Conservation (phyloP, 805 yeast genomes). For the Metschnikowia kofuensis region DNA sequence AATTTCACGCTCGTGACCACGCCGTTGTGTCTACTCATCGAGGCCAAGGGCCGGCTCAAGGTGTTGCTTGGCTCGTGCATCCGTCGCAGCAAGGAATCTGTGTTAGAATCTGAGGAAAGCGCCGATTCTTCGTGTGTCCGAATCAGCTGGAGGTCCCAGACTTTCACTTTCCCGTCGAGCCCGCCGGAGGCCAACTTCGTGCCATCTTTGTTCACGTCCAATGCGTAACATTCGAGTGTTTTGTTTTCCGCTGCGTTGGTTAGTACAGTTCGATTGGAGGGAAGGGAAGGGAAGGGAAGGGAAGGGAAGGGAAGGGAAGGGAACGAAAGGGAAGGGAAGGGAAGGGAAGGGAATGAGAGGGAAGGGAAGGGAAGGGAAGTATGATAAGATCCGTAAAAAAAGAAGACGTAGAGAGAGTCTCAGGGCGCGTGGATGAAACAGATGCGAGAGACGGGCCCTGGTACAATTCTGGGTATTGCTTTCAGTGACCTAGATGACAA, state of each 20-base stretch:
- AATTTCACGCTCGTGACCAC: conserved; percentile 93
- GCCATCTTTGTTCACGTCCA: conserved; percentile 80
- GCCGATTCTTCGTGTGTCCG: conserved; percentile 33
- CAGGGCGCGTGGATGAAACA: no score
- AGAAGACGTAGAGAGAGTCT: no score
- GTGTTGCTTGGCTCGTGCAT: conserved; percentile 10
- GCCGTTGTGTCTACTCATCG: conserved; percentile 95
- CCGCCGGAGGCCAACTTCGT: conserved; percentile 91
- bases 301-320: not conserved
- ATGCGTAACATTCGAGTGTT: conserved; percentile 80
- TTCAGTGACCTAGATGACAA: no score
- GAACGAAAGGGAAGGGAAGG: conserved; percentile 13
- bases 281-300: not conserved
- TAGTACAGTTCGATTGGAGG: conserved; percentile 19
- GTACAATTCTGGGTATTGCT: no score
- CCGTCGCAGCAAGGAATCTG: conserved; percentile 4
- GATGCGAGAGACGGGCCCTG: no score
- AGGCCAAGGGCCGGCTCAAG: conserved; percentile 61
- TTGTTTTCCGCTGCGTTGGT: conserved; percentile 63
- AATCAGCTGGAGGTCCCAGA: conserved; percentile 73
- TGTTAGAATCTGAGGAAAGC: not conserved
- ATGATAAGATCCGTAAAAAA: no score
- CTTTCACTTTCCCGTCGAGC: conserved; percentile 80
- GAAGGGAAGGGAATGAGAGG: not conserved
- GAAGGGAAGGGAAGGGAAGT: not conserved